A percentile compares a stretch with the other conserved stretches of the same genome.
phyloP scores from a whole-genome alignment of 2,329 filamentous ascomycete genomes.

The Fusarium sp. region DNA sequence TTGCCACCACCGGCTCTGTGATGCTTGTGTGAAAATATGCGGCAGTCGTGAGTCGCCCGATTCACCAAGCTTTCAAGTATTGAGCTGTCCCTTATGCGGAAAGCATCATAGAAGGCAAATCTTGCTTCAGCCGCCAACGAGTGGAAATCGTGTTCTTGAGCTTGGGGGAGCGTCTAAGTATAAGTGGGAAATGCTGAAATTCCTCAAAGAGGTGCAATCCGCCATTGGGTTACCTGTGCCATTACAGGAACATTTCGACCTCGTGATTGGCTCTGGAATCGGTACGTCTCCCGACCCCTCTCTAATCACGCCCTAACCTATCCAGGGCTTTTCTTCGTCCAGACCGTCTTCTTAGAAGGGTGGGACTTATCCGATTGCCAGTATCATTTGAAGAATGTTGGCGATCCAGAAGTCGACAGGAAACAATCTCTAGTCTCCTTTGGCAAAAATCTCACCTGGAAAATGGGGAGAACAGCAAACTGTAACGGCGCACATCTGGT shows the following conservation, averaged over 20 bases:
- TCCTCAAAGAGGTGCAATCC: neutral
- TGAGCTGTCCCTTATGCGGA: neutral
- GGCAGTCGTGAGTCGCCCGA: neutral
- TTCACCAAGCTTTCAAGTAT: neutral
- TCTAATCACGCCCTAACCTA: neutral
- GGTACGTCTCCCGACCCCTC: neutral
- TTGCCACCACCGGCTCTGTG: neutral
- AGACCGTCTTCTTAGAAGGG: neutral
- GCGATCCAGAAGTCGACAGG: neutral
- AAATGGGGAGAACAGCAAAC: neutral
- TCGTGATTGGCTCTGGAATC: neutral
- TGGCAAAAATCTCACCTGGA: neutral
- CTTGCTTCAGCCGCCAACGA: neutral
- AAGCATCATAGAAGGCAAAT: neutral
- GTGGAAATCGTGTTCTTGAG: neutral
- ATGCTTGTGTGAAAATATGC: neutral
- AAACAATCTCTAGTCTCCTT: neutral
- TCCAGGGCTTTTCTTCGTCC: neutral
- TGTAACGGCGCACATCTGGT: neutral
- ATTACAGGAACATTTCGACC: neutral
- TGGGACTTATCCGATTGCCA: neutral
- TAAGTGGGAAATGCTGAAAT: neutral
- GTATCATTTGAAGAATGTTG: neutral
- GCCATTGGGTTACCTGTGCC: neutral
- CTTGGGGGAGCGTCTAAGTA: neutral